phyloP scores from a whole-genome alignment of 2,329 filamentous ascomycete genomes.

The Simplicillium aogashimaense region DNA sequence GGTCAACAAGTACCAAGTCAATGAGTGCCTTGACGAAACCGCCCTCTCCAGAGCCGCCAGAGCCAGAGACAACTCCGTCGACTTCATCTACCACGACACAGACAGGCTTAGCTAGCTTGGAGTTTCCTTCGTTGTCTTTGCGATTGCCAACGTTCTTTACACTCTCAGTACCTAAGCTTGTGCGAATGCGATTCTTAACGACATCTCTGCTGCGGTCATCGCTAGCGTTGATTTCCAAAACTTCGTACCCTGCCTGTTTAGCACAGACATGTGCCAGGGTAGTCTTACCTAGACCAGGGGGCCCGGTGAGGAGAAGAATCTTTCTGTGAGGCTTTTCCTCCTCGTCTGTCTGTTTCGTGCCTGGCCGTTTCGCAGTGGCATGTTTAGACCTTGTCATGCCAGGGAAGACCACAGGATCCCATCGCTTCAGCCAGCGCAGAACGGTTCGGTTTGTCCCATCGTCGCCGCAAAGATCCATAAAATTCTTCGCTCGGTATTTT shows the following conservation, averaged over 20 bases:
- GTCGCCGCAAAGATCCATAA: constrained; percentile 89
- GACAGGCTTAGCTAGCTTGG: constrained; percentile 72
- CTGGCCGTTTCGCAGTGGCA: constrained; percentile 30
- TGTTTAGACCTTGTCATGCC: constrained; percentile 53
- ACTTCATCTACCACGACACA: constrained; percentile 96
- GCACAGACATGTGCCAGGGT: constrained; percentile 95
- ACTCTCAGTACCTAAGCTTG: constrained; percentile 87
- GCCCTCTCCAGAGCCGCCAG: constrained; percentile 70
- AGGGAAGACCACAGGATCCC: constrained; percentile 90
- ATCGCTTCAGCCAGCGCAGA: constrained; percentile 84
- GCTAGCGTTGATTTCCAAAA: constrained; percentile 95
- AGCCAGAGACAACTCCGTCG: constrained; percentile 81
- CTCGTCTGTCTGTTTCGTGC: constrained; percentile 32
- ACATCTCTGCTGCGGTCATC: constrained; percentile 87
- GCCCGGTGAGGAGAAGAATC: constrained; percentile 81
- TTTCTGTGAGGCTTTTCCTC: constrained; percentile 76
- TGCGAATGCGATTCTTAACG: constrained; percentile 82
- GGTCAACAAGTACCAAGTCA: constrained; percentile 76
- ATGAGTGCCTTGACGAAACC: constrained; percentile 94
- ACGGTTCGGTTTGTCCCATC: constrained; percentile 88
- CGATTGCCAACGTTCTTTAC: constrained; percentile 65
- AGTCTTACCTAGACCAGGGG: constrained; percentile 90
- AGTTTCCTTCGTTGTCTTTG: constrained; percentile 42
- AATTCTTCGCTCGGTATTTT: constrained; percentile 87
- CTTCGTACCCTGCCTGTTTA: constrained; percentile 88